Evolutionary conservation across 768 basidiomycete genomes (phyloP), one percentile per base, ranked within the genome.

Genomic region (Butyriboletus loyo): DNA sequence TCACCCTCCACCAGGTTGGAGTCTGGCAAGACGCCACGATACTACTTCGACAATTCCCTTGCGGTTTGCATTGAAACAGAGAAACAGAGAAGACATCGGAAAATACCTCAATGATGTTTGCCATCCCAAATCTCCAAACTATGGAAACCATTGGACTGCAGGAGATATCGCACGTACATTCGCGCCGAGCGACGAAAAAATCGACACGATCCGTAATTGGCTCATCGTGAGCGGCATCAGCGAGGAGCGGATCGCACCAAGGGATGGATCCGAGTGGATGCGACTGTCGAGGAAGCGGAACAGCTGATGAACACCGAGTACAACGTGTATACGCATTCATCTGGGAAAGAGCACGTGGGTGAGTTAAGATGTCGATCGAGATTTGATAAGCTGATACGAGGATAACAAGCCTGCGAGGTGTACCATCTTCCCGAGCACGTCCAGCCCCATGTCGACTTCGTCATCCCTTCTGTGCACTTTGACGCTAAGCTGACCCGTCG

Each of bases 1-100:
- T 15, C 52, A 34, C 11, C 61, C 68, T 7, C 75, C 75, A 5
- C 3, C 49, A 1, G 62, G 61, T 3, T 81, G 79, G 78, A 56
- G 60, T 7, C 60, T 66, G 15, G 53, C 69, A 14, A 69, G 73
- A 31, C 66, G 72, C 37, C 71, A 73, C 35, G 65, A 69, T 6
- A 52, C 73, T 15, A 60, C 69, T 14, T 54, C 63, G 14, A 36
- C 34, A 4, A 52, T 72, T 11, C 68, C 66, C 4, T 28, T 73
- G 21, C 63, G 58, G n/a, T 62, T 72, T 44, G 66, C 70, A 17
- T 58, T 74, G 50, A 60, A 52, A 21, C 73, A 73, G 54, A 54
- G 43, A 8, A 70, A 73, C 56, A 45, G 70, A 5, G 49, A 65
- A 25, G 39, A 50, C 17, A 55, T 72, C 30, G 66, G 54, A 31